phyloP scores from a whole-genome alignment of 2,329 filamentous ascomycete genomes.

The Corinectria fuckeliana region DNA sequence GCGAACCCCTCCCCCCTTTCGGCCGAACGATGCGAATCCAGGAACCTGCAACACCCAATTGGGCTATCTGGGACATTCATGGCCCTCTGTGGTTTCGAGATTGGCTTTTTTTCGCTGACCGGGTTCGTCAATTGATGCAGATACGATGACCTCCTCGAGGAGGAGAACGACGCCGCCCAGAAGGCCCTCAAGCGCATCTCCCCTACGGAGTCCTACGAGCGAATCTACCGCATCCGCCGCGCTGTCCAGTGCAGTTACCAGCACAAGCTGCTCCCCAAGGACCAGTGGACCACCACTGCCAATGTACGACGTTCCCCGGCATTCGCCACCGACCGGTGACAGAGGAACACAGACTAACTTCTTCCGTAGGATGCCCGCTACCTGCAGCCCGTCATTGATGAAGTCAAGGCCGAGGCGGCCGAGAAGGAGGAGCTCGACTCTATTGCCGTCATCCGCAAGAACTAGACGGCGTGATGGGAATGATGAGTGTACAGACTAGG shows the following conservation, averaged over 20 bases:
- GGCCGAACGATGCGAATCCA: conserved; percentile 7
- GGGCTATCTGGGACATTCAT: conserved; percentile 2
- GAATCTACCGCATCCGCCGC: conserved; percentile 94
- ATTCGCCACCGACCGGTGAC: conserved; percentile 19
- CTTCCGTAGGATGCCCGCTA: conserved; percentile 57
- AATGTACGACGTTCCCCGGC: conserved; percentile 49
- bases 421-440: conserved; percentile 62
- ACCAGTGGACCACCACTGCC: conserved; percentile 65
- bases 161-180: conserved; percentile 88
- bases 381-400: conserved; percentile 58
- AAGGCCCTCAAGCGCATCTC: conserved; percentile 89
- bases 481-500: conserved; percentile 22
- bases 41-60: conserved; percentile 28
- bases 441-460: conserved; percentile 57
- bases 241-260: conserved; percentile 79
- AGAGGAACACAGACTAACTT: conserved; percentile 29
- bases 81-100: not conserved
- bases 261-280: conserved; percentile 69
- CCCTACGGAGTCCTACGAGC: conserved; percentile 92
- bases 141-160: conserved; percentile 91
- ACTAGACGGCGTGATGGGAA: conserved; percentile 42
- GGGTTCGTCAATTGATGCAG: conserved; percentile 54
- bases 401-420: conserved; percentile 56
- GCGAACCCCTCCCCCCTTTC: conserved; percentile 30
- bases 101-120: conserved; percentile 32